A percentile compares a stretch with the other conserved stretches of the same genome.
Evolutionary conservation across 2,329 filamentous ascomycete species (phyloP).

Genomic region (Geosmithia flava): DNA sequence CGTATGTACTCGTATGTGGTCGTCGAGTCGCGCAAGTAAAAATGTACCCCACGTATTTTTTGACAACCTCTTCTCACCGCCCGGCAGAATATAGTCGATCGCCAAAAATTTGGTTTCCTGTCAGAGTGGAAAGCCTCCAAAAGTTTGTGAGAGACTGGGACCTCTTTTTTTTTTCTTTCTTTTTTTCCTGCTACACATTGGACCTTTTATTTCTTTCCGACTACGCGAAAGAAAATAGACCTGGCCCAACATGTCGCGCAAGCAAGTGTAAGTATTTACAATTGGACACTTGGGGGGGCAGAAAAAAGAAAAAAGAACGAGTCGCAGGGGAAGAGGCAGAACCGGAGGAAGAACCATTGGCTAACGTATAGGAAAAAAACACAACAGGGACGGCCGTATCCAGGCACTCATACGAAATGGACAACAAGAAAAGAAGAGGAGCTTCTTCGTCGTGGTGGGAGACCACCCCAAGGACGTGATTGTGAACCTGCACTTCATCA

Average conservation of each 20-base stretch:
- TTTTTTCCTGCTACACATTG: not conserved
- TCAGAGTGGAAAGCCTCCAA: not conserved
- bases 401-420: conserved; percentile 85
- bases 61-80: conserved; percentile 14
- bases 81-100: conserved; percentile 20
- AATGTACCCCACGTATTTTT: not conserved
- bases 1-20: too few relatives aligned
- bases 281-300: too few relatives aligned
- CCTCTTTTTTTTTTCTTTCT: too few relatives aligned
- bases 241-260: conserved; percentile 42
- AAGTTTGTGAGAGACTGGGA: not conserved
- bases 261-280: conserved; percentile 41
- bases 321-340: too few relatives aligned
- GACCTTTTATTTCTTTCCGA: not conserved
- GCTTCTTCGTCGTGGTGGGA: conserved; percentile 94
- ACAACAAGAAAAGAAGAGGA: conserved; percentile 89
- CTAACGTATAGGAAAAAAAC: not conserved
- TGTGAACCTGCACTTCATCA: conserved; percentile 84
- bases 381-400: conserved; percentile 69
- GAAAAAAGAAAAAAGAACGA: not conserved
- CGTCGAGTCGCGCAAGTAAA: too few relatives aligned
- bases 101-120: conserved; percentile 24
- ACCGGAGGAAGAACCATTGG: not conserved
- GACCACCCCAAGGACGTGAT: conserved; percentile 91
- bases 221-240: not conserved